Evolutionary conservation across 495 filamentous ascomycete genomes (phyloP).

Genomic region (Bombardia bombarda): DNA sequence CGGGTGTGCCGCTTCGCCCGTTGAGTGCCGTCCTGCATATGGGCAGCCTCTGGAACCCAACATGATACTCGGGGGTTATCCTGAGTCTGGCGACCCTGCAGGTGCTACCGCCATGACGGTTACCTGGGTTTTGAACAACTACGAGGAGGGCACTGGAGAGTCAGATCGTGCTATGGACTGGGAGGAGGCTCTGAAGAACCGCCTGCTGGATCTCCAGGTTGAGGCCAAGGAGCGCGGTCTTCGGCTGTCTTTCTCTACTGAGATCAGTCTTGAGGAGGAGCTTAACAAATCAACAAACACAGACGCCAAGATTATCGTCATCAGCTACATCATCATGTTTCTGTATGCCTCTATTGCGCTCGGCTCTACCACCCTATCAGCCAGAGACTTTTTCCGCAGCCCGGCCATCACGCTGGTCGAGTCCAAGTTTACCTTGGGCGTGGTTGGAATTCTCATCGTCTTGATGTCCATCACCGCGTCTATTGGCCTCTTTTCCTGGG

Average conservation of each 20-base stretch:
- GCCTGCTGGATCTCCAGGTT: constrained; percentile 64
- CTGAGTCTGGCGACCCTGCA: constrained; percentile 56
- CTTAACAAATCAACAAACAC: constrained; percentile 95
- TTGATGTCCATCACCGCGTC: constrained; percentile 95
- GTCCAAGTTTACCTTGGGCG: constrained; percentile 89
- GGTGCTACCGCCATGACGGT: constrained; percentile 73
- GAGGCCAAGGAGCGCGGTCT: constrained; percentile 74
- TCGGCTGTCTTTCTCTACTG: constrained; percentile 86
- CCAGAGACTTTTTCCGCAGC: constrained; percentile 66
- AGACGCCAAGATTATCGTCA: constrained; percentile 91
- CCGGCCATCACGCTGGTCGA: constrained; percentile 80
- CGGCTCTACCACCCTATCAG: constrained; percentile 74
- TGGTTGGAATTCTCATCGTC: constrained; percentile 89
- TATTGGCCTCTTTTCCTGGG: constrained; percentile 84
- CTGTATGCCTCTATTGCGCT: constrained; percentile 88
- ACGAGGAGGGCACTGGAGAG: constrained; percentile 59
- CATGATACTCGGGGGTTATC: constrained; percentile 77
- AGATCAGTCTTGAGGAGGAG: constrained; percentile 88
- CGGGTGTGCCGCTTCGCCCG: constrained; percentile 67
- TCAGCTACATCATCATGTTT: constrained; percentile 99
- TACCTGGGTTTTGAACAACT: constrained; percentile 96
- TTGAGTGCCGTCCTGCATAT: constrained; percentile 79
- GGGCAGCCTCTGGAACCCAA: constrained; percentile 76
- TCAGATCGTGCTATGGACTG: constrained; percentile 75
- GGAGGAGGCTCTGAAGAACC: constrained; percentile 66